These are phyloP conservation scores for Coniferiporia sulphurascens DNA, from an alignment of 1,284 basidiomycete genomes.

Conservation along the genomic window DNA sequence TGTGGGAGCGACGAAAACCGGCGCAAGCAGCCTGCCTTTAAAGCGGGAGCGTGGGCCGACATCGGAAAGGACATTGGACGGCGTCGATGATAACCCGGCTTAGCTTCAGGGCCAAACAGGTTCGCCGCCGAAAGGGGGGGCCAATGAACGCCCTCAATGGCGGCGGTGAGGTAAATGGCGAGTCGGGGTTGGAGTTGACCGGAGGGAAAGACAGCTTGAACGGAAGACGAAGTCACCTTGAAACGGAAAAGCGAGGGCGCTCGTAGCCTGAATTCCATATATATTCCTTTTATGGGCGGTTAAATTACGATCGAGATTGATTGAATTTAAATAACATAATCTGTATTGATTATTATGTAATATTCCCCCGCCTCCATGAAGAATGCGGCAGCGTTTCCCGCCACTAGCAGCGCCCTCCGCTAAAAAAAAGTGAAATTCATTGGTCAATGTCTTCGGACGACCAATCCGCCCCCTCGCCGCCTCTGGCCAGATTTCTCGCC, in stretches of 20 bases:
- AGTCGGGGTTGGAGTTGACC: not conserved
- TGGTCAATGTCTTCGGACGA: constrained; percentile 27
- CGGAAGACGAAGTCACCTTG: not conserved
- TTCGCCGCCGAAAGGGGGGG: not conserved
- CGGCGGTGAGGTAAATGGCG: not conserved
- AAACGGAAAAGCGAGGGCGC: not conserved
- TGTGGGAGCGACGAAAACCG: not conserved
- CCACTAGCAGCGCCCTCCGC: no score
- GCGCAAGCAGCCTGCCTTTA: not conserved
- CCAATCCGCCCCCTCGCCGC: constrained; percentile 35
- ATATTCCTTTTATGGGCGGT: no score
- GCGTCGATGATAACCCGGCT: no score
- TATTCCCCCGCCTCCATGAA: no score
- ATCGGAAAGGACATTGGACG: not conserved
- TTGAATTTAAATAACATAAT: no score
- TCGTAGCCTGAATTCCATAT: not conserved
- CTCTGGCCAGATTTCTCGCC: constrained; percentile 85
- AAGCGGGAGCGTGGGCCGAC: not conserved
- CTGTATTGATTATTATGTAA: no score
- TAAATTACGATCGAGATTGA: no score
- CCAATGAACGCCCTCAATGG: not conserved
- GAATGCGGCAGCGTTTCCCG: no score
- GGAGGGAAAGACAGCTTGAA: not conserved
- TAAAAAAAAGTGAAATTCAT: no score
- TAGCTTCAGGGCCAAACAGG: not conserved